A percentile compares a stretch with the other conserved stretches of the same genome.
Evolutionary conservation across 2,329 filamentous ascomycete species (phyloP).

Genomic region (Colletotrichum lupini): DNA sequence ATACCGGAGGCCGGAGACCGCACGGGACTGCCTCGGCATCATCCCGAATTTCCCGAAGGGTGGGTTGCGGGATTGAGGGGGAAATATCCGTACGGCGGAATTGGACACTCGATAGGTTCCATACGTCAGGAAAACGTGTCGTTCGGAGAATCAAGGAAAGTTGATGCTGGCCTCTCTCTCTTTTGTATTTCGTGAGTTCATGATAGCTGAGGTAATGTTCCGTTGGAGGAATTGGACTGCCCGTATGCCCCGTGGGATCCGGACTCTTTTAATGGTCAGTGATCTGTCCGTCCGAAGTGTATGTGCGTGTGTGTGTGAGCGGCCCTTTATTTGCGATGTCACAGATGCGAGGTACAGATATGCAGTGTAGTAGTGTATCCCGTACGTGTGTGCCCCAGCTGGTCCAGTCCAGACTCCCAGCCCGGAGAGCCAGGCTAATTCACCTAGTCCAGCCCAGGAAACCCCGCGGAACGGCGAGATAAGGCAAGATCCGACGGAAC

Average conservation of each 20-base stretch:
- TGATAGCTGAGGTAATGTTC: not conserved
- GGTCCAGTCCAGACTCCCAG: too few relatives aligned
- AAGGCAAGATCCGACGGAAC: constrained; percentile 1
- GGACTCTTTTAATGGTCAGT: constrained; percentile 6
- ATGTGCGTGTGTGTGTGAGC: not conserved
- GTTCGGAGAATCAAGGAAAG: too few relatives aligned
- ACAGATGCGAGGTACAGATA: not conserved
- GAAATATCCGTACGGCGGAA: too few relatives aligned
- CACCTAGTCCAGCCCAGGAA: not conserved
- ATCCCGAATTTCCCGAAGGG: not conserved
- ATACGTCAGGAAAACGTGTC: not conserved
- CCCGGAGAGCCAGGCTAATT: too few relatives aligned
- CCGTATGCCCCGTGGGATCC: constrained; percentile 4
- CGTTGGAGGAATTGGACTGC: not conserved
- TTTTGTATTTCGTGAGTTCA: not conserved
- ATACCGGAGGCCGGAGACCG: not conserved
- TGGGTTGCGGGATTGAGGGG: not conserved
- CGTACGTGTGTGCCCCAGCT: not conserved
- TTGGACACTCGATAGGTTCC: too few relatives aligned
- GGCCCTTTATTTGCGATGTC: too few relatives aligned
- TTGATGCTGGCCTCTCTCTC: not conserved
- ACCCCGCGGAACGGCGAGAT: constrained; percentile 17
- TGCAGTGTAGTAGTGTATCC: not conserved
- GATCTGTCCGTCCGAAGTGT: constrained; percentile 1
- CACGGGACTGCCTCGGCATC: constrained; percentile 26